A percentile compares a stretch with the other conserved stretches of the same genome.
Conservation (phyloP, 495 filamentous ascomycete species). For the Daldinia bambusicola region DNA sequence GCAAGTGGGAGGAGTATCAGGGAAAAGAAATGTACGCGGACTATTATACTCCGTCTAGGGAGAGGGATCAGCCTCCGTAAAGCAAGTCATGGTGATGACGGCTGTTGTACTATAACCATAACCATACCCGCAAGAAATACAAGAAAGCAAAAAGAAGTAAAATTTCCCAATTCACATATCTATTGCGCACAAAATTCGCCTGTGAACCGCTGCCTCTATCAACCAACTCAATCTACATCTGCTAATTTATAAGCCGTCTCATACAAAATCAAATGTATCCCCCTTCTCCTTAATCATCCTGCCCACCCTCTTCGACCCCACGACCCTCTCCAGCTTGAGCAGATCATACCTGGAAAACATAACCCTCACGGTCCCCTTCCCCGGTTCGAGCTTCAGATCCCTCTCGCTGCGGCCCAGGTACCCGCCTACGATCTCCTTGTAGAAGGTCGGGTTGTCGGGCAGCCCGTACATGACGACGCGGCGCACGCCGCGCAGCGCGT, state of each 20-base stretch:
- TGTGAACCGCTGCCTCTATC: no score
- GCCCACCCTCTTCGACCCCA: conserved; percentile 80
- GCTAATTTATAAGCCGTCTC: no score
- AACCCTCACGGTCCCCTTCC: conserved; percentile 68
- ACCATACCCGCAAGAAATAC: conserved; percentile 10
- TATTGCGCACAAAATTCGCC: conserved; percentile 6
- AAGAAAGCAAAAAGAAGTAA: conserved; percentile 10
- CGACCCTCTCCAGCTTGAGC: conserved; percentile 87
- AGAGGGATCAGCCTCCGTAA: neutral
- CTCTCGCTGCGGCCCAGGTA: conserved; percentile 68
- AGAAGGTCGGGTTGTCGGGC: conserved; percentile 90
- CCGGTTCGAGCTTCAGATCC: conserved; percentile 60
- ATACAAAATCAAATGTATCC: conserved; percentile 90
- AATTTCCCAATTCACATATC: conserved; percentile 13
- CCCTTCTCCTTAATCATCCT: conserved; percentile 78
- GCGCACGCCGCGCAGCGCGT: conserved; percentile 80
- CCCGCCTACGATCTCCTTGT: conserved; percentile 83
- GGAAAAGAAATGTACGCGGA: neutral
- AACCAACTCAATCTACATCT: neutral
- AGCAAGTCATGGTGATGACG: neutral
- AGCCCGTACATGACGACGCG: conserved; percentile 85
- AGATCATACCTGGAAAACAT: conserved; percentile 91
- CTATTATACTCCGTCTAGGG: neutral
- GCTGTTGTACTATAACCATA: conserved; percentile 21
- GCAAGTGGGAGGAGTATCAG: neutral